These are phyloP conservation scores for Orbilia ellipsospora DNA, from an alignment of 2,329 filamentous ascomycete genomes.

Conservation along the genomic window DNA sequence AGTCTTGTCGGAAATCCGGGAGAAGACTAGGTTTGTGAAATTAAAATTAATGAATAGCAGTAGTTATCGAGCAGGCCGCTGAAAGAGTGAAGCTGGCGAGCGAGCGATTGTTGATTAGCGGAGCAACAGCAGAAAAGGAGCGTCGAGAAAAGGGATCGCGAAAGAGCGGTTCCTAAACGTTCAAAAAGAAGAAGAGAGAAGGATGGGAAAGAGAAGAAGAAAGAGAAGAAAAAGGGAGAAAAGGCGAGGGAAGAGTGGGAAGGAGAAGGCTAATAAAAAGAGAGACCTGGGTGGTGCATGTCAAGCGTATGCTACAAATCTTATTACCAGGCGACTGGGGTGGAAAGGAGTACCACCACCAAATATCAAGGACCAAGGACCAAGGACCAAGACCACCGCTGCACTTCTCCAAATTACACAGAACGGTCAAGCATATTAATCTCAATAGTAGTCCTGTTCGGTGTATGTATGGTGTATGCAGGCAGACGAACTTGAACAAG, in stretches of 20 bases:
- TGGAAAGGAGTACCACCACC: too few species aligned
- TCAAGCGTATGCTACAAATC: neutral
- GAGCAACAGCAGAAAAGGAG: constrained; percentile 54
- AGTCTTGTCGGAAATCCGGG: too few species aligned
- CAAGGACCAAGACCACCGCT: too few species aligned
- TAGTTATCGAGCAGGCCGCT: constrained; percentile 48
- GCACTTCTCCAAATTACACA: too few species aligned
- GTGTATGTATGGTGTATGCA: too few species aligned
- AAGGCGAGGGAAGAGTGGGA: constrained; percentile 14
- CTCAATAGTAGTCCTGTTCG: too few species aligned
- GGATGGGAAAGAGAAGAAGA: constrained; percentile 18
- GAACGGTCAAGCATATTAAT: too few species aligned
- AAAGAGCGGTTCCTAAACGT: constrained; percentile 43
- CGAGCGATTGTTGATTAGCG: constrained; percentile 23
- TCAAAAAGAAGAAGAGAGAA: constrained; percentile 16
- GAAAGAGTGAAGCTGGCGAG: constrained; percentile 54
- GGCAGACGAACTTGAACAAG: too few species aligned
- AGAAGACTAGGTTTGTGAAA: neutral
- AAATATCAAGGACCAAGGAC: too few species aligned
- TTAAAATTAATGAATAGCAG: neutral
- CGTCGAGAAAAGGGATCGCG: constrained; percentile 46
- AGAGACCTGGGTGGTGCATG: neutral
- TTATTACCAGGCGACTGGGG: too few species aligned
- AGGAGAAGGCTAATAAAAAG: neutral
- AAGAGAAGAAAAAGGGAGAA: constrained; percentile 3